Evolutionary conservation across 2,329 filamentous ascomycete species (phyloP), one percentile per base, ranked within the genome.

Genomic region (Colletotrichum siamense): DNA sequence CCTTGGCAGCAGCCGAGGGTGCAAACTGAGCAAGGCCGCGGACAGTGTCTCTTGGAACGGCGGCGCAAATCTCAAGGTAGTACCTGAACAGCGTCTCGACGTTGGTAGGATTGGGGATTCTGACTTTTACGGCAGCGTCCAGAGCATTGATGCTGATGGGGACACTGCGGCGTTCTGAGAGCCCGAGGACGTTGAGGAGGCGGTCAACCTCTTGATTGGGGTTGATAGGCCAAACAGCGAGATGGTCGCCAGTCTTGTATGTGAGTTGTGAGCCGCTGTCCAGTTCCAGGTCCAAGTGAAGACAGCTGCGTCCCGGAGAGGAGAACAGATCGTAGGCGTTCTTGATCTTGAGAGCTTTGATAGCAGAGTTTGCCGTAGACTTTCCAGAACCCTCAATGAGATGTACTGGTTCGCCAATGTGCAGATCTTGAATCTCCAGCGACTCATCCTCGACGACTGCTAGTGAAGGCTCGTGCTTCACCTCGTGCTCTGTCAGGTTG

Each of bases 51-150:
- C 88, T 86, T 83, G 76, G 81, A 8, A 83, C 79, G 2, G 72
- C 66, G 1, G 79, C 82, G 26, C 78, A 79, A 30, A 89, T 86
- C 70, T 90, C 88, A 3, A 90, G 84, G 70, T 89, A 87, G 76
- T 88, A 82, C 7, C 83, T 81, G 77, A 89, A 85, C 5, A 87
- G 82, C 0, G 84, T 83, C 2, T 84, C 78, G 6, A 84, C 78
- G 0, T 85, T 86, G 1, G 84, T 87, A 0, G 85, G 85, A 3
- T 83, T 85, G 3, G 86, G 87, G 1, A 88, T 69, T 6, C 70
- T 76, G 26, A 78, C 63, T 76, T 76, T 81, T 76, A 71, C 70
- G 69, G 12, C 72, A 26, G 79, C 72, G 13, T 81, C 81, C 1
- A 81, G 32, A 10, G 80, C 44, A 12, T 78, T 79, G 8, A 83